Conservation (phyloP, 2,329 filamentous ascomycete genomes). For the Cryphonectria parasitica region DNA sequence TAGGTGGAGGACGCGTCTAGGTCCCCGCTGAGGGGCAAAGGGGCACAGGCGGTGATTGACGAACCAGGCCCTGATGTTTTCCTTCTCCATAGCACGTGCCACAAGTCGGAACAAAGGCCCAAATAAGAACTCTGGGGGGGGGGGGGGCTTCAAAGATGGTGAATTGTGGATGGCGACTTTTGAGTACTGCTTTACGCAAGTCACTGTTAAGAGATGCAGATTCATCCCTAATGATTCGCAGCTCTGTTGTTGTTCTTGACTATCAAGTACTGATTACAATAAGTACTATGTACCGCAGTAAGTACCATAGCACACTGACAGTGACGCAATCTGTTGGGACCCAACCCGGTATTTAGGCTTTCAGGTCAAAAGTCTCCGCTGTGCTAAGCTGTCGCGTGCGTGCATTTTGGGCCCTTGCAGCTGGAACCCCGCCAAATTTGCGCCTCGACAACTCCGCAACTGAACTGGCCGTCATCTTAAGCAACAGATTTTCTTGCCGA, state of each 20-base stretch:
- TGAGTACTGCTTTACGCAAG: background rate
- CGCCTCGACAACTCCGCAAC: background rate
- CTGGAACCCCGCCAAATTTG: constrained; percentile 2
- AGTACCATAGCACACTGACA: background rate
- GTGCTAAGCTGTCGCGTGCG: constrained; percentile 1
- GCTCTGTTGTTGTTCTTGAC: background rate
- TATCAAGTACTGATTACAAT: background rate
- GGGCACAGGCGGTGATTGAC: background rate
- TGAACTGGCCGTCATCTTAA: background rate
- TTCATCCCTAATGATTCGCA: background rate
- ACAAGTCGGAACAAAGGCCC: background rate
- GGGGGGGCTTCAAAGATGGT: background rate
- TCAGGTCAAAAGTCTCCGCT: background rate
- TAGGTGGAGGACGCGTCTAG: constrained; percentile 2
- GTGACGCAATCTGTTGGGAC: constrained; percentile 2
- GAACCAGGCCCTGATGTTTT: background rate
- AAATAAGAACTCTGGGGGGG: background rate
- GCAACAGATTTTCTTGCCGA: background rate
- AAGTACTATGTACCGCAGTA: background rate
- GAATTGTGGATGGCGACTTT: background rate
- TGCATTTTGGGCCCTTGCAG: background rate
- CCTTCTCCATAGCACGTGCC: background rate
- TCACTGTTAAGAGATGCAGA: background rate
- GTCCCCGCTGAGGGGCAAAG: constrained; percentile 3
- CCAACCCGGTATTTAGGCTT: background rate